Base-by-base conservation (phyloP, 305 asterid species). In the Fraxinus velutina region DNA sequence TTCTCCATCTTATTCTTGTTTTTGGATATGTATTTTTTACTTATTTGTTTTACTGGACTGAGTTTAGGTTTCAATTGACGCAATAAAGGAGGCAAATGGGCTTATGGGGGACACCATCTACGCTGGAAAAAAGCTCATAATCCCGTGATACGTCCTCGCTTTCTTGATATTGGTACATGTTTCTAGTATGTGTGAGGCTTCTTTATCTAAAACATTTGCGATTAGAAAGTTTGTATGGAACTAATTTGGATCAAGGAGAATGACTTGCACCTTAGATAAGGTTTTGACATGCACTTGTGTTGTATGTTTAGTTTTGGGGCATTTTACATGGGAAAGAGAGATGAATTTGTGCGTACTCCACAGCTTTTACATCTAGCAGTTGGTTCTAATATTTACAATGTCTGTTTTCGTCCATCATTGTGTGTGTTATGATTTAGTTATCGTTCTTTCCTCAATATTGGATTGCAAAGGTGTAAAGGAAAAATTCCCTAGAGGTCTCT, bases 51-150 rank as follows among this genome's bases (percentile, higher is more conserved):
- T 7, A 6, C n/a, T 72, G 77, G n/a, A 29, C 36, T 76, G 76
- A 47, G 81, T 78, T 3, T 47, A 85, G 87, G 87, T 87, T 13
- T 83, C 88, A 17, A 81, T 85, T 80, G 86, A 83, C 24, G 88
- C 73, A 57, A 87, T 87, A 79, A 85, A 85, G 86, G 87, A 86
- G 37, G 88, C 86, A 47, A 86, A 86, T 60, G 87, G 84, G 39
- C 89, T 86, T 73, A 34, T 78, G 74, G 87, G 84, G 80, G 86
- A 86, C 78, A 84, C 86, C 66, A 84, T 86, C 72, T 86, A 84
- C 64, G 89, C 86, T 30, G 87, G 87, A 36, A 84, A 86, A 81
- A 86, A 86, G 80, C 87, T 86, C 62, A 62, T 79, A 32, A 84
- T 86, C 70, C 89, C 89, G 15, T 80, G 71, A 71, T 29, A 15